Base-by-base conservation (phyloP, 2,329 filamentous ascomycete genomes). In the Shiraia bambusicola region DNA sequence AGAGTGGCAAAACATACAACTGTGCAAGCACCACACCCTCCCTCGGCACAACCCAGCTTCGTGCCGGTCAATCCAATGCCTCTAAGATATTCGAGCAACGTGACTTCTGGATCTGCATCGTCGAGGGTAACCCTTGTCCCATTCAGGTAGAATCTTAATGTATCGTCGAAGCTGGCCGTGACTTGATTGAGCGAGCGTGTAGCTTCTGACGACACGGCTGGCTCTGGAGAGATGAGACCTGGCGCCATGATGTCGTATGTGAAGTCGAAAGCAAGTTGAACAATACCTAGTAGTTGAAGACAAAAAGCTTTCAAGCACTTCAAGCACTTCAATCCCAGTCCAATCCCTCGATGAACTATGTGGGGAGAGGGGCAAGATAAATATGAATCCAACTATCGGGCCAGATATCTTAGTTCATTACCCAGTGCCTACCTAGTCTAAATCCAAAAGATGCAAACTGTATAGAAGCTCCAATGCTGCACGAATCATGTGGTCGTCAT, bases 11-110 rank as follows among this genome's bases (percentile, higher is more conserved):
- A n/a, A 70, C 73, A 49, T 72, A 79, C 91, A 32, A 97, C 89
- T 30, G 92, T 97, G 65, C 92, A 97, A 51, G 93, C 93, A 59
- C 93, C 93, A 63, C 93, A 98, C 2, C 93, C 93, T 49, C 93
- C 93, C 74, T 98, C 93, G 35, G 89, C 89, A 72, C 93, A 98
- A 34, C 93, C 93, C 70, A 97, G 78, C 70, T 98, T 98, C 10
- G 93, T 97, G 11, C 93, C 93, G 4, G 92, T 97, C 56, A 97
- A 75, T 0, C 93, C 93, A 63, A 97, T 87, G 14, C 91, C 92
- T 49, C 93, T 81, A 28, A 98, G 77, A 59, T 97, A 98, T 67
- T 97, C 92, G 6, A 98, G 76, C 24, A 98, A 77, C 0, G 93
- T 98, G 34, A 91, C 77, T 65, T 97, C 92, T 0, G 93, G 93